phyloP scores from a whole-genome alignment of 257 asterid species.

The Salvia miltiorrhiza region DNA sequence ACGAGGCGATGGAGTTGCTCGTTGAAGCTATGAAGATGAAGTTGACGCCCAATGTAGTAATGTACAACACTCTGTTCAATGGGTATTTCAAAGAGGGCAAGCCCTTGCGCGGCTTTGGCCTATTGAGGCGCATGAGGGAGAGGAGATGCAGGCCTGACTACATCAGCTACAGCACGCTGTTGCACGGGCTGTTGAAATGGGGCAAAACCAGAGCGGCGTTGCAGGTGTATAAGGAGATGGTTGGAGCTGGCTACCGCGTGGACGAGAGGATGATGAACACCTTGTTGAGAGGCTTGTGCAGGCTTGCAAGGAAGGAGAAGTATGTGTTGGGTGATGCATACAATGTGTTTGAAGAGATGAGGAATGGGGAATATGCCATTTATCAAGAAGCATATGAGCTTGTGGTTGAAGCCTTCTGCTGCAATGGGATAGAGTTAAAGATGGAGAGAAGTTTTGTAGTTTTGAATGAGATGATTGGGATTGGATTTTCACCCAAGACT shows the following conservation, averaged over 20 bases:
- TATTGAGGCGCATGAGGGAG: slow-evolving; percentile 55
- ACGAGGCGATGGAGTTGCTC: slow-evolving; percentile 66
- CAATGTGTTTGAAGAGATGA: slow-evolving; percentile 47
- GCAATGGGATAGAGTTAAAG: slow-evolving; percentile 43
- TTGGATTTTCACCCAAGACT: slow-evolving; percentile 54
- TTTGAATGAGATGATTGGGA: slow-evolving; percentile 41
- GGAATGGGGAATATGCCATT: slow-evolving; percentile 18
- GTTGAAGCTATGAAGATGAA: slow-evolving; percentile 48
- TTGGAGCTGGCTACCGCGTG: slow-evolving; percentile 33
- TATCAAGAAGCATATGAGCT: slow-evolving; percentile 42
- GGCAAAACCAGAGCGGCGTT: slow-evolving; percentile 45
- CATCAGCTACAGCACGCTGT: slow-evolving; percentile 56
- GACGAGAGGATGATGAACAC: slow-evolving; percentile 80
- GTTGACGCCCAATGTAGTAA: slow-evolving; percentile 51
- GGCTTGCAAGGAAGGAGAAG: slow-evolving; percentile 48
- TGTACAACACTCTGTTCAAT: slow-evolving; percentile 67
- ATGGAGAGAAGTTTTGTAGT: slow-evolving; percentile 26
- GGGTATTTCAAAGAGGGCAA: slow-evolving; percentile 75
- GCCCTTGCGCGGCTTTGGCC: slow-evolving; percentile 50
- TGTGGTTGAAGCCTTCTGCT: slow-evolving; percentile 58
- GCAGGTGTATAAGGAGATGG: slow-evolving; percentile 47
- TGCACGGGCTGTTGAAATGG: slow-evolving; percentile 84
- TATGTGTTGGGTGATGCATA: slow-evolving; percentile 35
- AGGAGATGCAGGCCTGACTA: slow-evolving; percentile 54
- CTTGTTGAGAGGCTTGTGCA: slow-evolving; percentile 60